Conservation (phyloP, 2,329 filamentous ascomycete species). For the Hypoxylon sp. region DNA sequence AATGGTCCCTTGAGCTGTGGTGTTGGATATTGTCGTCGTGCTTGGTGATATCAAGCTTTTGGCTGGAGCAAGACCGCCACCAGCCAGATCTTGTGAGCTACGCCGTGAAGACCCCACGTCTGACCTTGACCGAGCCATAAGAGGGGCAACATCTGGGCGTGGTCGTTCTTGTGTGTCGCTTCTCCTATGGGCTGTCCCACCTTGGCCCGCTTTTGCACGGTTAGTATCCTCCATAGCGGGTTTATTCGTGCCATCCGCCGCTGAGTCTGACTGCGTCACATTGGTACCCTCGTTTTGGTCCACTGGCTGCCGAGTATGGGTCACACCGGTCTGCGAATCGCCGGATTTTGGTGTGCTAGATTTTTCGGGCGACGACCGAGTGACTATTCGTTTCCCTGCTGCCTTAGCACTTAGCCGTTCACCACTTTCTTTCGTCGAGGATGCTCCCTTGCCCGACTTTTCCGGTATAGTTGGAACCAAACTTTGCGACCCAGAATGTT, state of each 20-base stretch:
- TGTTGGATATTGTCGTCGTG: constrained; percentile 60
- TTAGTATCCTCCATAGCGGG: constrained; percentile 9
- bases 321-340: constrained; percentile 20
- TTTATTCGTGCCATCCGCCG: constrained; percentile 23
- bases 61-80: constrained; percentile 50
- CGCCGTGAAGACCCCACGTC: constrained; percentile 45
- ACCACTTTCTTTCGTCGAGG: constrained; percentile 26
- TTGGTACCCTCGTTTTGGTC: constrained; percentile 14
- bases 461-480: constrained; percentile 53
- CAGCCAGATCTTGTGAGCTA: constrained; percentile 48
- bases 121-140: constrained; percentile 55
- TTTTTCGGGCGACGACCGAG: constrained; percentile 34
- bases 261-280: constrained; percentile 10
- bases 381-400: constrained; percentile 64
- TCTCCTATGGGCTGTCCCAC: constrained; percentile 27
- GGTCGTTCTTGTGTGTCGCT: constrained; percentile 43
- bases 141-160: constrained; percentile 42
- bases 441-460: constrained; percentile 38
- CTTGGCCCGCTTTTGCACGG: constrained; percentile 20
- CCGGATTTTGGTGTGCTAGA: constrained; percentile 28
- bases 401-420: constrained; percentile 61
- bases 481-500: constrained; percentile 44
- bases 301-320: constrained; percentile 9
- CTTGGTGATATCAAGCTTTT: constrained; percentile 54
- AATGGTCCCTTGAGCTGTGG: constrained; percentile 62